Percentiles rank a stretch among this genome's conserved stretches.
Evolutionary conservation across 768 basidiomycete genomes (phyloP).

Genomic region (Pisolithus tinctorius): DNA sequence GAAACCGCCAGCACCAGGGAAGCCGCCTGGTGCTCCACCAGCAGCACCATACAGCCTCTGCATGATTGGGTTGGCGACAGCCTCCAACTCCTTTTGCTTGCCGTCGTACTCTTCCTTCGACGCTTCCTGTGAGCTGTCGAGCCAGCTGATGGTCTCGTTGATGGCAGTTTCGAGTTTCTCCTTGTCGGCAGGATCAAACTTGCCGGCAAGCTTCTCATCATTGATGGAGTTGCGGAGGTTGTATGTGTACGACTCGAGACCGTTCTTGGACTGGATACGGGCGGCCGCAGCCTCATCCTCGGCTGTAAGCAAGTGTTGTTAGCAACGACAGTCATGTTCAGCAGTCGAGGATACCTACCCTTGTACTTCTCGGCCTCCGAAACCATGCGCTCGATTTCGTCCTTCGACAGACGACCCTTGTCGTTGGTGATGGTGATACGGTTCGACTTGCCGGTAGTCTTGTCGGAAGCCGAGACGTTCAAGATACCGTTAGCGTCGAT

Average conservation of each 20-base stretch:
- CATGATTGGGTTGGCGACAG: constrained; percentile 71
- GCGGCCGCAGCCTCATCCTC: constrained; percentile 84
- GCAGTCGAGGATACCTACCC: constrained; percentile 34
- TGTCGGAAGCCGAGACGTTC: constrained; percentile 93
- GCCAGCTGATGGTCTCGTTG: constrained; percentile 79
- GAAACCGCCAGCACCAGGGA: constrained; percentile 27
- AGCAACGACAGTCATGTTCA: neutral
- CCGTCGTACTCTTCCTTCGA: constrained; percentile 92
- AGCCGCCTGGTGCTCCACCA: constrained; percentile 45
- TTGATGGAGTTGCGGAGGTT: constrained; percentile 86
- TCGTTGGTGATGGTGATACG: constrained; percentile 94
- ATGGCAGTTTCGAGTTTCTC: constrained; percentile 73
- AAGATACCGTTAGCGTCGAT: constrained; percentile 96
- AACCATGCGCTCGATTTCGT: constrained; percentile 99
- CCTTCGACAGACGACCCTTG: constrained; percentile 94
- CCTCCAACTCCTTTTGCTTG: constrained; percentile 91
- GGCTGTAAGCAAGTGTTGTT: constrained; percentile 31
- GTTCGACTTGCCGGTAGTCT: constrained; percentile 94
- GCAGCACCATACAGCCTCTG: constrained; percentile 59
- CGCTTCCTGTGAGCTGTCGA: constrained; percentile 82
- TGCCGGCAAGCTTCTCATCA: constrained; percentile 82
- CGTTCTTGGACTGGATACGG: constrained; percentile 85
- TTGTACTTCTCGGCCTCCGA: constrained; percentile 91
- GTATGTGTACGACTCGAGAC: constrained; percentile 90
- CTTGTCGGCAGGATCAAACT: constrained; percentile 86